Conservation (phyloP, 2,329 filamentous ascomycete species). For the Cercospora janseana region DNA sequence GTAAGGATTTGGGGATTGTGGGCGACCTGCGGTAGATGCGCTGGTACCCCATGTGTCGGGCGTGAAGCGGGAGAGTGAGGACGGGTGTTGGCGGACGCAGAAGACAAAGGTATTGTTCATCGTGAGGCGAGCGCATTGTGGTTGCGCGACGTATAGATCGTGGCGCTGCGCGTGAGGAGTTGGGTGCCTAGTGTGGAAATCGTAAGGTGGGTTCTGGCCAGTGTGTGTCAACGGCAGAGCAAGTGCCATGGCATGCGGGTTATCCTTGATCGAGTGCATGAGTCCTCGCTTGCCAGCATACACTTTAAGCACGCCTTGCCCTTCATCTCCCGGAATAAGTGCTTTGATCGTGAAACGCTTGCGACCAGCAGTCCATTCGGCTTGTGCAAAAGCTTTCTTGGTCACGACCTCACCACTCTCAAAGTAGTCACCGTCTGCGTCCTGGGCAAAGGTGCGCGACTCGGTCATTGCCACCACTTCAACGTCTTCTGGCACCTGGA, state of each 20-base stretch:
- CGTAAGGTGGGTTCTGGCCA: constrained; percentile 89
- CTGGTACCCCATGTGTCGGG: constrained; percentile 41
- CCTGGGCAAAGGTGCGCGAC: constrained; percentile 72
- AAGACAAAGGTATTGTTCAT: constrained; percentile 99
- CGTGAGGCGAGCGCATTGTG: constrained; percentile 83
- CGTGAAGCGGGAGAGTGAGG: constrained; percentile 51
- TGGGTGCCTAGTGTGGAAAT: constrained; percentile 88
- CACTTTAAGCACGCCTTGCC: constrained; percentile 80
- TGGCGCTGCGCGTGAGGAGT: constrained; percentile 97
- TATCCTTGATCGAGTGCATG: constrained; percentile 97
- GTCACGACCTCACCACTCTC: constrained; percentile 84
- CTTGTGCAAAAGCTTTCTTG: constrained; percentile 85
- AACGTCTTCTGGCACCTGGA: constrained; percentile 83
- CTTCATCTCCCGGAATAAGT: constrained; percentile 85
- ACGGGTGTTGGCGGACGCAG: constrained; percentile 87
- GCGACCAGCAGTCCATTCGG: constrained; percentile 81
- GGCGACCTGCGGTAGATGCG: constrained; percentile 39
- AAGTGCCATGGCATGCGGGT: constrained; percentile 86
- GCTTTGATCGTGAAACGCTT: constrained; percentile 95
- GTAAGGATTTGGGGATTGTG: constrained; percentile 53
- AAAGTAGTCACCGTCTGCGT: constrained; percentile 87
- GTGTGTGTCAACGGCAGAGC: constrained; percentile 86
- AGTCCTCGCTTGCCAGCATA: constrained; percentile 92
- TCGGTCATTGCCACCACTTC: constrained; percentile 93
- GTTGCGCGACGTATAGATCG: constrained; percentile 94